Conservation (phyloP, 148 eudicot species). For the Rhododendron simsii region DNA sequence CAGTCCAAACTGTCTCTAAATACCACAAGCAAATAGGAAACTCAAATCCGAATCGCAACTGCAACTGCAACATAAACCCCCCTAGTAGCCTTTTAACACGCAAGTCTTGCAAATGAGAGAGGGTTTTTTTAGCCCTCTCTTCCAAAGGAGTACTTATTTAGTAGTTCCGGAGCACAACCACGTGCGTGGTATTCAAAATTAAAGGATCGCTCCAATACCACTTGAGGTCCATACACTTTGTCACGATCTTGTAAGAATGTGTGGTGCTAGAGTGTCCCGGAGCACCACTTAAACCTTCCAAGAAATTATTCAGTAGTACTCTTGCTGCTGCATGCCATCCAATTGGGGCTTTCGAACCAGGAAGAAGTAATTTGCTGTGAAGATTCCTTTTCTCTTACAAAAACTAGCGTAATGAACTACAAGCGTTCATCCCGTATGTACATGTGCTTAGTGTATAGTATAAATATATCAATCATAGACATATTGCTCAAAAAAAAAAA, state of each 20-base stretch:
- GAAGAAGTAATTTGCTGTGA: constrained; percentile 87
- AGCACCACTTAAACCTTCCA: background rate
- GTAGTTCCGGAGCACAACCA: background rate
- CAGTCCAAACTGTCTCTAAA: no score
- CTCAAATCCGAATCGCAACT: background rate
- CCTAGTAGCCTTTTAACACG: background rate
- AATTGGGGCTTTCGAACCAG: constrained; percentile 63
- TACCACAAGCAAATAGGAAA: no score
- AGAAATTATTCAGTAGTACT: background rate
- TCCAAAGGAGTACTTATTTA: no score
- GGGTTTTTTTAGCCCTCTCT: no score
- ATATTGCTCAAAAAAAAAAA: no score
- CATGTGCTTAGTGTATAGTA: no score
- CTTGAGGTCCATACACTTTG: no score
- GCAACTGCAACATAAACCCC: background rate
- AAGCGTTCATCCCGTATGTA: no score
- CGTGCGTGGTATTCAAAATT: no score
- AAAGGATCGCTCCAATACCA: background rate
- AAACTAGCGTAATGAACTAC: background rate
- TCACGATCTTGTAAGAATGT: no score
- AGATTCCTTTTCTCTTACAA: constrained; percentile 74
- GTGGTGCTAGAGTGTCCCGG: background rate
- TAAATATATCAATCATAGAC: no score
- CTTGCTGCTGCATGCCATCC: background rate
- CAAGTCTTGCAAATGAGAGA: background rate